phyloP scores from a whole-genome alignment of 305 asterid species.

The Striga hermonthica region DNA sequence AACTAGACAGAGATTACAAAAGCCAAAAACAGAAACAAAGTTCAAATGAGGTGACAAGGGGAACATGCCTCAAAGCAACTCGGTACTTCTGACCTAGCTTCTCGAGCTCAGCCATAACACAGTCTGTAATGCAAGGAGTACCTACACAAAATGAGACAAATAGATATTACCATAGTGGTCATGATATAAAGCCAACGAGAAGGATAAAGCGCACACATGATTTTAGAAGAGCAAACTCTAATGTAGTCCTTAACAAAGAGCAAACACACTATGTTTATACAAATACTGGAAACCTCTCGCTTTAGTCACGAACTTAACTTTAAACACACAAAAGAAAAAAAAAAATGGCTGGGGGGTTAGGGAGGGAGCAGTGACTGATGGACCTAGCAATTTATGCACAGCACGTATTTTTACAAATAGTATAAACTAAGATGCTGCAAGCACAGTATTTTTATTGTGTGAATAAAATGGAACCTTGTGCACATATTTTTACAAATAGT shows the following conservation, averaged over 20 bases:
- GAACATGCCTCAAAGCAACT: slow-evolving; percentile 80
- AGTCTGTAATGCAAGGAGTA: slow-evolving; percentile 97
- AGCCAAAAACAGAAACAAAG: not conserved
- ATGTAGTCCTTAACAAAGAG: not conserved
- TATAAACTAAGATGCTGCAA: slow-evolving; percentile 11
- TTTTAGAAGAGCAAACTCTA: not conserved
- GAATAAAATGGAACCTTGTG: slow-evolving; percentile 2
- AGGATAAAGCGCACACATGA: not conserved
- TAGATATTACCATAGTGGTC: not conserved
- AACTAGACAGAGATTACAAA: not conserved
- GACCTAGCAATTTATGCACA: not conserved
- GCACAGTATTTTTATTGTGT: not conserved
- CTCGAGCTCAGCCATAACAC: slow-evolving; percentile 99
- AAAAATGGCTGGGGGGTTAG: not conserved
- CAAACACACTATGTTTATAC: not conserved
- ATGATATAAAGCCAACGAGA: slow-evolving; percentile 7
- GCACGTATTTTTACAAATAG: not conserved
- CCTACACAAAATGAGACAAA: slow-evolving; percentile 44
- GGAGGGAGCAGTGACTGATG: too few species aligned
- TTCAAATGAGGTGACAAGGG: slow-evolving; percentile 9
- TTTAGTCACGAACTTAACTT: not conserved
- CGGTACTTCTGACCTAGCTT: slow-evolving; percentile 91
- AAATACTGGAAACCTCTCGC: not conserved
- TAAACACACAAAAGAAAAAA: not conserved
- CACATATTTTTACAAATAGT: not conserved